A percentile compares a stretch with the other conserved stretches of the same genome.
These are phyloP conservation scores for Vachellia collinsii DNA, from an alignment of 306 rosid genomes.

Conservation along the genomic window DNA sequence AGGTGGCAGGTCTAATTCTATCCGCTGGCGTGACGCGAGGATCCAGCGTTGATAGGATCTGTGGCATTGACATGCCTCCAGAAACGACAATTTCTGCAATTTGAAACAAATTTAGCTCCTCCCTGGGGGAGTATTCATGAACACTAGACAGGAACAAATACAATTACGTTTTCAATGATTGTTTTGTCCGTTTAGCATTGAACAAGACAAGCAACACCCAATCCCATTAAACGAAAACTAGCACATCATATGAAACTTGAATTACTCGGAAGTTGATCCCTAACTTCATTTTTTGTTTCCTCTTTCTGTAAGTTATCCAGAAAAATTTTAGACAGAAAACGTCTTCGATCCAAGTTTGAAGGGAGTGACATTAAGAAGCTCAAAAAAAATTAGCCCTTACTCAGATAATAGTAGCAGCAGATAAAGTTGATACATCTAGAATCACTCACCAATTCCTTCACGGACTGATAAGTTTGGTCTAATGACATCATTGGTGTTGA, in stretches of 20 bases:
- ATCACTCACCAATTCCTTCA: slow-evolving; percentile 87
- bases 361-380: slow-evolving; percentile 12
- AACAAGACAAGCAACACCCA: not conserved
- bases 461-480: slow-evolving; percentile 90
- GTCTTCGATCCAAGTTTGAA: not conserved
- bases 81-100: slow-evolving; percentile 90
- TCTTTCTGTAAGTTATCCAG: not conserved
- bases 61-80: slow-evolving; percentile 98
- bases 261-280: not conserved
- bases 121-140: not conserved
- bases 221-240: not conserved
- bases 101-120: slow-evolving; percentile 20
- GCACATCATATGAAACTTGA: not conserved
- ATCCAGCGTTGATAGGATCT: slow-evolving; percentile 66
- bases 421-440: slow-evolving; percentile 7
- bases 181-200: not conserved
- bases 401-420: not conserved
- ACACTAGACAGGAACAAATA: slow-evolving; percentile 6
- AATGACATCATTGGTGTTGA: slow-evolving; percentile 72
- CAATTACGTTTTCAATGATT: not conserved
- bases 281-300: not conserved
- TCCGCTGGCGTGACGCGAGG: slow-evolving; percentile 51
- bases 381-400: not conserved
- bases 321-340: not conserved
- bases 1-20: slow-evolving; percentile 48